A percentile compares a stretch with the other conserved stretches of the same genome.
Evolutionary conservation across 495 filamentous ascomycete genomes (phyloP).

Genomic region (Glutinoglossum americanum): DNA sequence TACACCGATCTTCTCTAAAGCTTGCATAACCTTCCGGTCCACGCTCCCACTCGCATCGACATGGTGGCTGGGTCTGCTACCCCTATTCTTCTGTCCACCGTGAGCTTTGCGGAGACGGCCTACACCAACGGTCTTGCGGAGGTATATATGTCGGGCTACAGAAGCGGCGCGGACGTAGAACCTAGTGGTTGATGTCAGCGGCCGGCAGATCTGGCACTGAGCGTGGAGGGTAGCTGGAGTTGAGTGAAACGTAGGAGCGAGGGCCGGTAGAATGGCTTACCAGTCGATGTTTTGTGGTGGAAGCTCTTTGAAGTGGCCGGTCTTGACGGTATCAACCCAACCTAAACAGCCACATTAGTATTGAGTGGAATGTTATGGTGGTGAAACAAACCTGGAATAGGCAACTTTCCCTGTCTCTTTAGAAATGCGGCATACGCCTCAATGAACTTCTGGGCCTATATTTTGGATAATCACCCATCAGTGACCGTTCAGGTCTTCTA

Average conservation of each 20-base stretch:
- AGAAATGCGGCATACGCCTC: constrained; percentile 84
- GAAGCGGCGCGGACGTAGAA: constrained; percentile 96
- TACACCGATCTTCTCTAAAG: constrained; percentile 96
- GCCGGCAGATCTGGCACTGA: not conserved
- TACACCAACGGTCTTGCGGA: constrained; percentile 97
- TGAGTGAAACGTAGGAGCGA: too few species aligned
- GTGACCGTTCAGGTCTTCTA: not conserved
- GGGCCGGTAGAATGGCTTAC: constrained; percentile 21
- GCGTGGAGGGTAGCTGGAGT: not conserved
- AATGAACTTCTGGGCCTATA: constrained; percentile 85
- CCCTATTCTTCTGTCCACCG: constrained; percentile 92
- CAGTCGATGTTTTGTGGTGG: constrained; percentile 93
- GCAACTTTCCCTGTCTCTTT: constrained; percentile 97
- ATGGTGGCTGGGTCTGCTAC: constrained; percentile 76
- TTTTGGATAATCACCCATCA: not conserved
- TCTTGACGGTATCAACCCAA: constrained; percentile 99
- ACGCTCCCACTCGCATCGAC: constrained; percentile 86
- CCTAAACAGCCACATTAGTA: constrained; percentile 24
- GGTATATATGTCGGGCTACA: constrained; percentile 93
- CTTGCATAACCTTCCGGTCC: constrained; percentile 88
- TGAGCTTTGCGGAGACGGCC: constrained; percentile 81
- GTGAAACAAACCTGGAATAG: constrained; percentile 55
- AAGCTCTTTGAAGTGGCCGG: constrained; percentile 82
- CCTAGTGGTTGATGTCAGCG: constrained; percentile 19
- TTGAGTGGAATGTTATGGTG: too few species aligned